phyloP scores from a whole-genome alignment of 371 early-diverging fungal genomes.

The Nematocida ausubeli region DNA sequence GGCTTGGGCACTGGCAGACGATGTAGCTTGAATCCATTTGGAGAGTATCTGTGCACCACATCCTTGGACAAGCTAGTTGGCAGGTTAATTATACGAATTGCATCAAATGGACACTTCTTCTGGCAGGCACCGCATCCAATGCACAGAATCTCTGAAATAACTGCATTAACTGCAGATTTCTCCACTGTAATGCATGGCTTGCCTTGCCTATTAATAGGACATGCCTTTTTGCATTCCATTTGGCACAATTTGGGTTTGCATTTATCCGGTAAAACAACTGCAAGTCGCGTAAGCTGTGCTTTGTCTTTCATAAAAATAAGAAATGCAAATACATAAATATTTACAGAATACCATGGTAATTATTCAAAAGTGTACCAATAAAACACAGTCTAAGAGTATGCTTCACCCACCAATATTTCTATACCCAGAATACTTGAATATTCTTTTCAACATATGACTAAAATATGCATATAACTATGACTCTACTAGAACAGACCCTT shows the following conservation, averaged over 20 bases:
- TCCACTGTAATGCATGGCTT: conserved; percentile 65
- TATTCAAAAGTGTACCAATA: too few species aligned
- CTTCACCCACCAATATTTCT: too few species aligned
- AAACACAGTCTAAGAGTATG: too few species aligned
- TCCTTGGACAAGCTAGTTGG: conserved; percentile 91
- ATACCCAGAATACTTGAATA: too few species aligned
- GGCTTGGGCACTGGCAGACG: conserved; percentile 90
- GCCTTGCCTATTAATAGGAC: conserved; percentile 79
- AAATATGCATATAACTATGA: too few species aligned
- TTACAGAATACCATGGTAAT: too few species aligned
- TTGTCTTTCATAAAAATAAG: conserved; percentile 57
- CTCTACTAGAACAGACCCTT: too few species aligned
- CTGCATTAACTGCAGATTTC: conserved; percentile 71
- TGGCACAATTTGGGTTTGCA: conserved; percentile 98
- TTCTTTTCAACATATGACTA: too few species aligned
- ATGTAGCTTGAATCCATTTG: conserved; percentile 97
- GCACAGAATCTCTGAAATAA: conserved; percentile 89
- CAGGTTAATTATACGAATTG: conserved; percentile 93
- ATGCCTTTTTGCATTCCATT: conserved; percentile 86
- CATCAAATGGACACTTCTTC: conserved; percentile 97
- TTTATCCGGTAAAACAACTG: conserved; percentile 88
- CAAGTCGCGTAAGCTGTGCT: conserved; percentile 79
- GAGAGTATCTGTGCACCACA: conserved; percentile 91
- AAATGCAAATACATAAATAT: conserved; percentile 8
- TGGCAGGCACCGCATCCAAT: conserved; percentile 98